Evolutionary conservation across 495 filamentous ascomycete genomes (phyloP).

Genomic region (Entonaema liquescens): DNA sequence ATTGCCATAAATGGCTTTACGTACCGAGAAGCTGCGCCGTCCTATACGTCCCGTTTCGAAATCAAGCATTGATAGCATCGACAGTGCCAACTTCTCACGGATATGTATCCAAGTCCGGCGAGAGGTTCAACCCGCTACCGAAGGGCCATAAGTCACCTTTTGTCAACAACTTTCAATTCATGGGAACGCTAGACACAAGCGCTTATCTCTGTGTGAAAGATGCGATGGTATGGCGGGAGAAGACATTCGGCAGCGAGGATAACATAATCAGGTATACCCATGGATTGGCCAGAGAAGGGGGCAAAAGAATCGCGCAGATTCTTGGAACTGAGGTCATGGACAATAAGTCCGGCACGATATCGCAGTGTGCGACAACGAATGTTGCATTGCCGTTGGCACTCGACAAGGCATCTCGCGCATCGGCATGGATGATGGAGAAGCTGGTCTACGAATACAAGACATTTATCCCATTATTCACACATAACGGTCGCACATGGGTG

Average conservation of each 20-base stretch:
- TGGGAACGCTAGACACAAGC: constrained; percentile 76
- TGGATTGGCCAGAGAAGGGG: constrained; percentile 67
- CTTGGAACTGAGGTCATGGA: constrained; percentile 78
- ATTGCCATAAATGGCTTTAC: constrained; percentile 87
- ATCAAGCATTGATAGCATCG: constrained; percentile 74
- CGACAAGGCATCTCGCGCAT: constrained; percentile 50
- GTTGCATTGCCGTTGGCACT: constrained; percentile 73
- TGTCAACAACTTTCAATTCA: constrained; percentile 77
- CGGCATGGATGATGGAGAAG: constrained; percentile 64
- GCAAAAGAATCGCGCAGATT: constrained; percentile 61
- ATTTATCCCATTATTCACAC: constrained; percentile 70
- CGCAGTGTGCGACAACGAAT: constrained; percentile 67
- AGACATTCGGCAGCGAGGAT: constrained; percentile 78
- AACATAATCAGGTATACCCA: constrained; percentile 67
- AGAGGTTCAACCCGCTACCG: constrained; percentile 60
- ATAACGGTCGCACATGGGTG: constrained; percentile 70
- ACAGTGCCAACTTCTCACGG: constrained; percentile 74
- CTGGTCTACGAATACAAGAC: constrained; percentile 71
- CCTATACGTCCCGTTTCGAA: constrained; percentile 74
- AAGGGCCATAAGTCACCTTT: constrained; percentile 62
- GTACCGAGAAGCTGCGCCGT: constrained; percentile 78
- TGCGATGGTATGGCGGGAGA: constrained; percentile 70
- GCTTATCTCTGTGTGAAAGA: constrained; percentile 77
- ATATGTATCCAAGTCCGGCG: constrained; percentile 49
- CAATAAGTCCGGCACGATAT: constrained; percentile 57